A percentile compares a stretch with the other conserved stretches of the same genome.
phyloP scores from a whole-genome alignment of 2,329 filamentous ascomycete species.

The Apiospora koreana region DNA sequence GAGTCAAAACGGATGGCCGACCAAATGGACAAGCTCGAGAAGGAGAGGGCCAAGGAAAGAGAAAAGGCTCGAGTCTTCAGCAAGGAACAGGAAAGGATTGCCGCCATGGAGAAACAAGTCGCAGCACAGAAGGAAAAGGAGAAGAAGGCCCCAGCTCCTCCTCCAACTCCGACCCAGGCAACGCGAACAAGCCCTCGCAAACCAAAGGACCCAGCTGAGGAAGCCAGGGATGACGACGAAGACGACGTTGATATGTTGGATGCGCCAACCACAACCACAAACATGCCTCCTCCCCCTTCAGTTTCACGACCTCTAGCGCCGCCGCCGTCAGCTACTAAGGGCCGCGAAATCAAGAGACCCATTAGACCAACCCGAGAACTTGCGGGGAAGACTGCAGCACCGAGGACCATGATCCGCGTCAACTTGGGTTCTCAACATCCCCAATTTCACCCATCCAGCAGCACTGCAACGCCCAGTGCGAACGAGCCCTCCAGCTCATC shows the following conservation, averaged over 20 bases:
- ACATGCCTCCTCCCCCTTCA: constrained; percentile 63
- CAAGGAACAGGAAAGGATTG: constrained; percentile 57
- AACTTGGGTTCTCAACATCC: constrained; percentile 56
- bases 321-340: constrained; percentile 49
- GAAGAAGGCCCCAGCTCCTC: constrained; percentile 25
- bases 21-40: constrained; percentile 64
- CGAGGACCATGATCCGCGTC: constrained; percentile 71
- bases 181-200: constrained; percentile 56
- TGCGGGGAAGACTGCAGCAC: constrained; percentile 60
- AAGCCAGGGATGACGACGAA: constrained; percentile 31
- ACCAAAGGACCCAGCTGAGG: constrained; percentile 36
- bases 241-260: constrained; percentile 60
- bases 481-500: neutral
- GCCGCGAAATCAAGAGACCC: constrained; percentile 58
- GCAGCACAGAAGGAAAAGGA: constrained; percentile 56
- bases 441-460: constrained; percentile 21
- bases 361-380: constrained; percentile 64
- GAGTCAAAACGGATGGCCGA: constrained; percentile 63
- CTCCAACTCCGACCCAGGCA: constrained; percentile 39
- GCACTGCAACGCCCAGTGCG: constrained; percentile 6
- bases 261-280: constrained; percentile 40
- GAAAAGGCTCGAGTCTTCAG: constrained; percentile 64
- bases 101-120: constrained; percentile 54
- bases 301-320: constrained; percentile 53
- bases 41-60: constrained; percentile 68